Percentiles rank a stretch among this genome's conserved stretches.
These are phyloP conservation scores for Thielaviopsis punctulata DNA, from an alignment of 2,329 filamentous ascomycete species.

Conservation along the genomic window DNA sequence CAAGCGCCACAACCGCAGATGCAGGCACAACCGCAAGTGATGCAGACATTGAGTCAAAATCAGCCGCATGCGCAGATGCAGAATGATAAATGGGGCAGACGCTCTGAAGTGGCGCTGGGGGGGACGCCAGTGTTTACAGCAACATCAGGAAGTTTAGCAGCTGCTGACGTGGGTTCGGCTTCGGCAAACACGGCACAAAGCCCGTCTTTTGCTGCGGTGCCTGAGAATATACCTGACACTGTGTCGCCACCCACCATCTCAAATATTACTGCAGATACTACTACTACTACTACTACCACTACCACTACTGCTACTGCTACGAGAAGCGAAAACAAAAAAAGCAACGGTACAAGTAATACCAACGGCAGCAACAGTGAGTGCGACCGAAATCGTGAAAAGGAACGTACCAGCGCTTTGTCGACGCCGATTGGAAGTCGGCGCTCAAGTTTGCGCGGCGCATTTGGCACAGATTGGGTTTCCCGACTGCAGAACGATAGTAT, in stretches of 20 bases:
- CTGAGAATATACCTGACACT: too few species aligned
- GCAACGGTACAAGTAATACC: not conserved
- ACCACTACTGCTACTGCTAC: not conserved
- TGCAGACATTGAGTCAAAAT: too few species aligned
- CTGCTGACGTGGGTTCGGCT: not conserved
- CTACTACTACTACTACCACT: not conserved
- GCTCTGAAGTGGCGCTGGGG: not conserved
- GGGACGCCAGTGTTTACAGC: not conserved
- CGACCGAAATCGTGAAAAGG: not conserved
- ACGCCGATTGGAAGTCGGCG: not conserved
- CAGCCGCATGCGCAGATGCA: not conserved
- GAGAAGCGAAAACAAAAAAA: too few species aligned
- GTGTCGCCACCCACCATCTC: too few species aligned
- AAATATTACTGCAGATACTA: too few species aligned
- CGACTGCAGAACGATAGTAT: constrained; percentile 5
- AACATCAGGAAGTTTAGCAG: not conserved
- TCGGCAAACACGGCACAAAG: not conserved
- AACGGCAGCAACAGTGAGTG: not conserved
- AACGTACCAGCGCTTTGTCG: not conserved
- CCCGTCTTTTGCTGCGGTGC: not conserved
- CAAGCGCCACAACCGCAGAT: not conserved
- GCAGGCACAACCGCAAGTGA: not conserved
- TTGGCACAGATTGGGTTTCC: not conserved
- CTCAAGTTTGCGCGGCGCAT: not conserved
- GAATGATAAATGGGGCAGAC: not conserved